Evolutionary conservation across 192 early-diverging fungal species (phyloP), one percentile per base, ranked within the genome.

Genomic region (Paraglomus occultum): DNA sequence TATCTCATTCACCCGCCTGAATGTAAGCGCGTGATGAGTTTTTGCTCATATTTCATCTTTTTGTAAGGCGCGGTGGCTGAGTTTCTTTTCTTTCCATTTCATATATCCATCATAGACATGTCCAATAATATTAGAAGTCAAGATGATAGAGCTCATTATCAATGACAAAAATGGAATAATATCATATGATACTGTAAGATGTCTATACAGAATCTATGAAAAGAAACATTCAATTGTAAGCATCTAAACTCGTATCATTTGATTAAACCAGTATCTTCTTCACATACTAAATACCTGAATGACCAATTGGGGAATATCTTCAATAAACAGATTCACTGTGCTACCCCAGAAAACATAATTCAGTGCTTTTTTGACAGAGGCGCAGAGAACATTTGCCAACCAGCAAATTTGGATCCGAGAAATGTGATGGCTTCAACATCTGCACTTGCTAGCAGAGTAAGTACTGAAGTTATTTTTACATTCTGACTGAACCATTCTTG

Each of bases 231-330:
- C 11, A 14, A 22, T 64, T 64, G 22, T 22, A 8, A 5, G 38
- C 14, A 20, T 7, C 10, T 63, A 46, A 63, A 9, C 22, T 59
- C 11, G 4, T n/a, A 15, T 10, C n/a, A 46, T 17, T 22, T 49
- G 18, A 49, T 64, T 14, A 31, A 31, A 31, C 31, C 31, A 31
- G 31, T 31, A 31, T 31, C 31, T 31, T 31, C 31, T 31, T 31
- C 31, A 31, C 12, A 18, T 67, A n/a, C n/a, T n/a, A n/a, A n/a
- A n/a, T n/a, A 67, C 64, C 51, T 67, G 64, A 53, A 67, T 45
- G 8, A 52, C 23, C 15, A 67, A 43, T 51, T 52, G 64, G 44
- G 64, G 64, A 52, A 67, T 5, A 67, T 67, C 64, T 18, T 67
- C 64, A 52, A 38, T 52, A 17, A 67, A 67, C 31, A 67, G 40